phyloP scores from a whole-genome alignment of 495 filamentous ascomycete species.

The Lepraria neglecta region DNA sequence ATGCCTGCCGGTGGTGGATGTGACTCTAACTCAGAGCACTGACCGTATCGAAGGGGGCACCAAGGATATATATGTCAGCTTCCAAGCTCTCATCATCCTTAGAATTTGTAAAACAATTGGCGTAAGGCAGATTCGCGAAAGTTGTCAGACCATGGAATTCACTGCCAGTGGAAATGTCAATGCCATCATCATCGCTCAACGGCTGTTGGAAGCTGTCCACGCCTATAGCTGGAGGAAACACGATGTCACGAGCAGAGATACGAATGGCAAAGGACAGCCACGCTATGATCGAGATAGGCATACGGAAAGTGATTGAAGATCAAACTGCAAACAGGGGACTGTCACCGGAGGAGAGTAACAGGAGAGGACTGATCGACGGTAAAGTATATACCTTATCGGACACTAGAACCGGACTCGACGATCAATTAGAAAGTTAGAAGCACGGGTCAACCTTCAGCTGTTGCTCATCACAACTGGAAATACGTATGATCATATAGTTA shows the following conservation, averaged over 20 bases:
- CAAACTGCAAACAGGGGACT: too few relatives aligned
- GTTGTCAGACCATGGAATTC: conserved; percentile 42
- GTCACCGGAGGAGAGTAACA: neutral
- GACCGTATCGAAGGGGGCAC: conserved; percentile 48
- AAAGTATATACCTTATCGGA: neutral
- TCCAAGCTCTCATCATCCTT: conserved; percentile 17
- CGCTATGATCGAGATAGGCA: neutral
- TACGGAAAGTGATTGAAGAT: neutral
- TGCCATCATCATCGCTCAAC: conserved; percentile 5
- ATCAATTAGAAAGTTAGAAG: too few relatives aligned
- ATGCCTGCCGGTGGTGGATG: neutral
- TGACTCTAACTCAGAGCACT: neutral
- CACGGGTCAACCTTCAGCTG: too few relatives aligned
- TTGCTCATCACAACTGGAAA: too few relatives aligned
- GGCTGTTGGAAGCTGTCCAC: conserved; percentile 8
- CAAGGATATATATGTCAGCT: conserved; percentile 37
- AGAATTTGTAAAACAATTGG: conserved; percentile 34
- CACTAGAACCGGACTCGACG: neutral
- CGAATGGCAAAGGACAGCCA: neutral
- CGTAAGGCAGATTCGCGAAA: conserved; percentile 45
- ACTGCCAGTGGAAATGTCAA: conserved; percentile 18
- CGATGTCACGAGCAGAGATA: conserved; percentile 5
- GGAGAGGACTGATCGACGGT: neutral
- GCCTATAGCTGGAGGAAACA: conserved; percentile 4
- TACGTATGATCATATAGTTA: too few relatives aligned